phyloP scores from a whole-genome alignment of 2,329 filamentous ascomycete genomes.

The Aspergillus niger region DNA sequence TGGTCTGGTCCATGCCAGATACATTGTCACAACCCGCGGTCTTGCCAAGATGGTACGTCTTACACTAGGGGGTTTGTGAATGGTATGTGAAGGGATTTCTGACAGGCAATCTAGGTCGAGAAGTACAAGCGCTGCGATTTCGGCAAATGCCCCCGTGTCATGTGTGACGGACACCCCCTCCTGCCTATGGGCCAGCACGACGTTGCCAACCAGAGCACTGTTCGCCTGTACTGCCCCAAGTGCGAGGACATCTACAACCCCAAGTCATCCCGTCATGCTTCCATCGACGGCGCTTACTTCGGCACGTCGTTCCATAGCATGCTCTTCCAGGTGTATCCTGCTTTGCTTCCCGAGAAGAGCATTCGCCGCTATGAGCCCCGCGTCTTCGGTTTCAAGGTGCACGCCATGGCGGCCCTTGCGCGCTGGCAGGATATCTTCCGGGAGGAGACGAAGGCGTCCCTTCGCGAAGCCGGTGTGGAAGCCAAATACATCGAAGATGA shows the following conservation, averaged over 20 bases:
- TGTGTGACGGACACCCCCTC: slow-evolving; percentile 90
- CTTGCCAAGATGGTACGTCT: slow-evolving; percentile 86
- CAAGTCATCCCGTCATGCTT: slow-evolving; percentile 91
- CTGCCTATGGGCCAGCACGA: slow-evolving; percentile 95
- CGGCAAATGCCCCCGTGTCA: slow-evolving; percentile 94
- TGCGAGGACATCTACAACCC: slow-evolving; percentile 99
- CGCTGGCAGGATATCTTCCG: slow-evolving; percentile 86
- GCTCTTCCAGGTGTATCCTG: slow-evolving; percentile 96
- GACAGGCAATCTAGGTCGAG: slow-evolving; percentile 67
- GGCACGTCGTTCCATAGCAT: slow-evolving; percentile 99
- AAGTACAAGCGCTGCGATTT: slow-evolving; percentile 99
- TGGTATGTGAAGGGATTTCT: slow-evolving; percentile 1
- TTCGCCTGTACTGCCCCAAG: slow-evolving; percentile 94
- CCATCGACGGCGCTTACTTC: slow-evolving; percentile 97
- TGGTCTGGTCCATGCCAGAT: slow-evolving; percentile 91
- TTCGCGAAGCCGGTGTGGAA: slow-evolving; percentile 70
- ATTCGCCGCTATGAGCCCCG: slow-evolving; percentile 83
- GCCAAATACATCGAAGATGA: slow-evolving; percentile 74
- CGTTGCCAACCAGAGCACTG: slow-evolving; percentile 80
- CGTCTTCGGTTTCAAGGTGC: slow-evolving; percentile 94
- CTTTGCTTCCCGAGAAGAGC: slow-evolving; percentile 83
- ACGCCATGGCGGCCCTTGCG: slow-evolving; percentile 81
- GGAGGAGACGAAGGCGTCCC: slow-evolving; percentile 76
- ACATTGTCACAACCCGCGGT: slow-evolving; percentile 93
- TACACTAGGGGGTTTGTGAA: not conserved